A percentile compares a stretch with the other conserved stretches of the same genome.
These are phyloP conservation scores for Fusarium sp. DNA, from an alignment of 2,329 filamentous ascomycete species.

Conservation along the genomic window DNA sequence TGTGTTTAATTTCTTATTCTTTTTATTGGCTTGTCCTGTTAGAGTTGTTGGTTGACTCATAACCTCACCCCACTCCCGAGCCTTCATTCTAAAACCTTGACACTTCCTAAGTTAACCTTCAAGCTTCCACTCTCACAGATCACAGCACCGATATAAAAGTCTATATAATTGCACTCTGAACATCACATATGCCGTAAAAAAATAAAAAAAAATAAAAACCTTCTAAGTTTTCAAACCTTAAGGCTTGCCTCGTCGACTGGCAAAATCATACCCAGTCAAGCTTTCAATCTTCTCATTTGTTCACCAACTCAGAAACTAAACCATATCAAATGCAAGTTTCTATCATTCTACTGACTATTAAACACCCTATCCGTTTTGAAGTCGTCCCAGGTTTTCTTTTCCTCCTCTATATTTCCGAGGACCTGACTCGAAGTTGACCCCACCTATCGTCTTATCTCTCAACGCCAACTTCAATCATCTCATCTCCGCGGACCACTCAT, in stretches of 20 bases:
- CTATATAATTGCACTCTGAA: too few species aligned
- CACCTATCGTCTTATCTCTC: background rate
- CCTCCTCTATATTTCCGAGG: background rate
- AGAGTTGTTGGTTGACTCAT: background rate
- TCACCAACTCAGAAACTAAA: too few species aligned
- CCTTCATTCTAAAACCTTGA: background rate
- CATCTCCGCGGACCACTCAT: background rate
- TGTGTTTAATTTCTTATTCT: too few species aligned
- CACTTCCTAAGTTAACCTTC: background rate
- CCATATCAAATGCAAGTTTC: too few species aligned
- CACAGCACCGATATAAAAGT: too few species aligned
- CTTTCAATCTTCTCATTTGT: too few species aligned
- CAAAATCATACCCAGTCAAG: background rate
- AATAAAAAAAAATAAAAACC: too few species aligned
- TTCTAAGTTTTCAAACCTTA: rapidly evolving
- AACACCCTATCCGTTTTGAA: rapidly evolving
- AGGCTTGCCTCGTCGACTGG: rapidly evolving
- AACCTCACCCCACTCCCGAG: background rate
- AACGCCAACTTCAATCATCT: background rate
- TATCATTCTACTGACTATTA: background rate
- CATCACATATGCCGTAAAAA: rapidly evolving
- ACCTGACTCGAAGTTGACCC: background rate
- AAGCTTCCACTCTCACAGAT: background rate
- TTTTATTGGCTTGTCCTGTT: too few species aligned
- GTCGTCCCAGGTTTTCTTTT: too few species aligned